Percentiles rank a stretch among this genome's conserved stretches.
phyloP scores from a whole-genome alignment of 129 eudicot genomes.

The Saposhnikovia divaricata region DNA sequence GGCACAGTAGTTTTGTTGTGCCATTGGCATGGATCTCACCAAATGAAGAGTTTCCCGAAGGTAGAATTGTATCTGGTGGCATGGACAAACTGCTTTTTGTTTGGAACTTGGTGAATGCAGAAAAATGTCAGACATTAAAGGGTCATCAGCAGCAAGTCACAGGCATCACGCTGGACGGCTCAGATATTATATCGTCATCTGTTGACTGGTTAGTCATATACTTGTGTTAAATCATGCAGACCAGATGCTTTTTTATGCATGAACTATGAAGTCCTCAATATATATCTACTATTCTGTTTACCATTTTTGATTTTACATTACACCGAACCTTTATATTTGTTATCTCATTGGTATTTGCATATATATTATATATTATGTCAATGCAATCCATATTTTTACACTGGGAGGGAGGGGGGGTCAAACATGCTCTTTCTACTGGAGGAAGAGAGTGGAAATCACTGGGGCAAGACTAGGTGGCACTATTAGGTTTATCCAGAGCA shows the following conservation, averaged over 20 bases:
- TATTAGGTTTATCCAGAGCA: neutral
- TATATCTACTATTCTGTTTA: neutral
- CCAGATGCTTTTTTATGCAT: neutral
- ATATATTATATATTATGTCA: neutral
- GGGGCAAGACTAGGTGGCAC: neutral
- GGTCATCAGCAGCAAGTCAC: conserved; percentile 92
- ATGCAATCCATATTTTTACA: neutral
- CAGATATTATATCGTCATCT: conserved; percentile 73
- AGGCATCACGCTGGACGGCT: conserved; percentile 66
- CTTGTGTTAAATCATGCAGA: conserved; percentile 6
- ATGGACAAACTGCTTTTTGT: conserved; percentile 84
- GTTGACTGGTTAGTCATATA: conserved; percentile 63
- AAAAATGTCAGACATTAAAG: conserved; percentile 54
- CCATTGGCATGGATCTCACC: conserved; percentile 85
- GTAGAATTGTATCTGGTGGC: conserved; percentile 90
- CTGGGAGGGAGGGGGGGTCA: neutral
- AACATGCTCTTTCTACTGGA: neutral
- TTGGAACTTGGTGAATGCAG: conserved; percentile 77
- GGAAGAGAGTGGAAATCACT: neutral
- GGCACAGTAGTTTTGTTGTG: conserved; percentile 93
- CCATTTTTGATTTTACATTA: neutral
- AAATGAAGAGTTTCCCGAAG: conserved; percentile 73
- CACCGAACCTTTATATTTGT: neutral
- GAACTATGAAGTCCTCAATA: neutral
- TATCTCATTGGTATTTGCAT: neutral